These are phyloP conservation scores for Sutorius eximius DNA, from an alignment of 1,284 basidiomycete genomes.

Conservation along the genomic window DNA sequence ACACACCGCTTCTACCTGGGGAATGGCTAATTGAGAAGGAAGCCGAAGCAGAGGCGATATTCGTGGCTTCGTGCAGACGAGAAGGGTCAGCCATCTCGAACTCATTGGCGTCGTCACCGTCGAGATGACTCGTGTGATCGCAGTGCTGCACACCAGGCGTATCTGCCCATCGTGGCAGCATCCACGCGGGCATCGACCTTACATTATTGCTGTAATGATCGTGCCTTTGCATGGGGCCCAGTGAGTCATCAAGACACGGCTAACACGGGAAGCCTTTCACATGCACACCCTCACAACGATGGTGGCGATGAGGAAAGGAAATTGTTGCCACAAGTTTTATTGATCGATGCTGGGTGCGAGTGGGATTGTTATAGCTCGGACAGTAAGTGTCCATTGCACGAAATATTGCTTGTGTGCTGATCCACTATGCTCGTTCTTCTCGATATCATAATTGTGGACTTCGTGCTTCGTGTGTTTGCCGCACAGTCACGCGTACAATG, in stretches of 20 bases:
- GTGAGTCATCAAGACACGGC: constrained; percentile 54
- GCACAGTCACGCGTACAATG: constrained; percentile 73
- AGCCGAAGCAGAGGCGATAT: constrained; percentile 87
- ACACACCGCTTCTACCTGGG: constrained; percentile 57
- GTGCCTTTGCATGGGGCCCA: constrained; percentile 78
- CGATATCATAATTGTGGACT: background rate
- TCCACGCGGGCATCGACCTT: constrained; percentile 82
- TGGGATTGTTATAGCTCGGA: constrained; percentile 82
- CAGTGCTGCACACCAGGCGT: constrained; percentile 84
- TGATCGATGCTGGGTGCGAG: constrained; percentile 92
- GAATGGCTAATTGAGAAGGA: constrained; percentile 90
- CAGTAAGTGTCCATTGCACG: constrained; percentile 42
- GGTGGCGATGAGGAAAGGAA: constrained; percentile 31
- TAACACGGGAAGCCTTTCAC: constrained; percentile 47
- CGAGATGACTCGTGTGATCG: constrained; percentile 1
- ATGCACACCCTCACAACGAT: constrained; percentile 34
- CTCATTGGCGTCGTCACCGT: background rate
- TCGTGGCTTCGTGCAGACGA: constrained; percentile 82
- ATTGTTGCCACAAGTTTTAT: constrained; percentile 73
- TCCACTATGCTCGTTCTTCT: background rate
- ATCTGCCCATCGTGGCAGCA: constrained; percentile 86
- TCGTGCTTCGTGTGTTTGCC: background rate
- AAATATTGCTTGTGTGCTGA: background rate
- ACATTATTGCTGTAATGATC: constrained; percentile 88
- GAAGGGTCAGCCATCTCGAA: constrained; percentile 60